A percentile compares a stretch with the other conserved stretches of the same genome.
phyloP scores from a whole-genome alignment of 2,329 filamentous ascomycete species.

The Fusarium sp. region DNA sequence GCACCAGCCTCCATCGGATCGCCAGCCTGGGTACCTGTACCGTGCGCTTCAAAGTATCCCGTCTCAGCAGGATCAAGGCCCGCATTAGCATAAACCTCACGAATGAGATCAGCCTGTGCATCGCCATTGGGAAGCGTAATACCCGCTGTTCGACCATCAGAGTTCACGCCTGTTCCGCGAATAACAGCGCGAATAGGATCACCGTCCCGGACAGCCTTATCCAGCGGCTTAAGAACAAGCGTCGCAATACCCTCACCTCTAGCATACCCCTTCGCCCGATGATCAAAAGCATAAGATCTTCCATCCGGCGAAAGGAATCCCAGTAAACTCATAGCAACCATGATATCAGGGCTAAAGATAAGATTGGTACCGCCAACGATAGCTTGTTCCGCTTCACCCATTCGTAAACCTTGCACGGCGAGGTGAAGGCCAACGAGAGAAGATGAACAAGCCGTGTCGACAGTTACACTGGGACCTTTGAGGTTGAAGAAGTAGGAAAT shows the following conservation, averaged over 20 bases:
- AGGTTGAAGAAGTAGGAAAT: conserved; percentile 20
- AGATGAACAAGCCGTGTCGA: conserved; percentile 27
- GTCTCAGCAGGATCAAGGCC: background rate
- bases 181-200: conserved; percentile 10
- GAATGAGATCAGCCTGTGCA: conserved; percentile 3
- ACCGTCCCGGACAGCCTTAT: background rate
- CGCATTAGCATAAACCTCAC: background rate
- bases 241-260: conserved; percentile 11
- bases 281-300: conserved; percentile 11
- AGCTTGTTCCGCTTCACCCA: conserved; percentile 5
- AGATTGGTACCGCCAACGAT: conserved; percentile 10
- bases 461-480: conserved; percentile 10
- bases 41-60: conserved; percentile 8
- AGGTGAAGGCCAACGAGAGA: conserved; percentile 16
- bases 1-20: conserved; percentile 4
- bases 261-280: conserved; percentile 14
- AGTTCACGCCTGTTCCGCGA: background rate
- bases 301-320: background rate
- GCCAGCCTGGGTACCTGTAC: conserved; percentile 2
- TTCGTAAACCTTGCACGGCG: conserved; percentile 1
- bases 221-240: conserved; percentile 14
- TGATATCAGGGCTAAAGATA: conserved; percentile 14
- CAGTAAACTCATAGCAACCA: background rate
- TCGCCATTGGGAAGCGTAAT: background rate
- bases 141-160: background rate